Base-by-base conservation (phyloP, 2,329 filamentous ascomycete genomes). In the Aschersonia sp. region DNA sequence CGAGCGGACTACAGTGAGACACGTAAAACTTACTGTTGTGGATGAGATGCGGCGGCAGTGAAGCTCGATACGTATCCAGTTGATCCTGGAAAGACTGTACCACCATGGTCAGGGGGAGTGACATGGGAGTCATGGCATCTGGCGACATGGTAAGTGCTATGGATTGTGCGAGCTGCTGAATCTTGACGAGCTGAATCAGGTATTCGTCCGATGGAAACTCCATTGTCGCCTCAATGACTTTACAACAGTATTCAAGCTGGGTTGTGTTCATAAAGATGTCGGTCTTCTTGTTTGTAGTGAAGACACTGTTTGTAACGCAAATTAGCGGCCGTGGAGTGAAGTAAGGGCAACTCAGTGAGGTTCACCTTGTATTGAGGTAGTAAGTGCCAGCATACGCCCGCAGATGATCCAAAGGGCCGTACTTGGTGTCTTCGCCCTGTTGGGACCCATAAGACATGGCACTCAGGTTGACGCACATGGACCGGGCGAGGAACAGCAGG, bases 321-420 rank as follows among this genome's bases (percentile, higher is more conserved):
- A 4, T 37, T 12, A 37, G 32, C 32, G 32, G 8, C 32, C 32
- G 32, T 4, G 8, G 4, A 12, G 2, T 8, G 32, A 12, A 12
- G 32, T 2, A 4, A 4, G 12, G 12, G 32, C 8, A 12, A 12
- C 2, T 12, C 40, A 41, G 7, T 14, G 40, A 31, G 2, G 60
- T 68, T 55, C 50, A 73, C 70, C 71, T 53, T 6, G 71, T 70
- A 32, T 71, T 69, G 4, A 74, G 53, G 47, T 74, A 75, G 49
- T 72, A 76, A 4, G 68, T 69, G 2, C 70, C 71, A 1, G 65
- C 64, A 54, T 70, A 73, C 0, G 70, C 69, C 43, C 72, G 62
- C 58, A 73, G 65, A 43, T 66, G 57, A 48, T 74, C 69, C 8
- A 73, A 52, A 29, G 58, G 59, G 1, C 54, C 52, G 41, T 59